These are phyloP conservation scores for Cercospora sesami DNA, from an alignment of 2,329 filamentous ascomycete genomes.

Conservation along the genomic window DNA sequence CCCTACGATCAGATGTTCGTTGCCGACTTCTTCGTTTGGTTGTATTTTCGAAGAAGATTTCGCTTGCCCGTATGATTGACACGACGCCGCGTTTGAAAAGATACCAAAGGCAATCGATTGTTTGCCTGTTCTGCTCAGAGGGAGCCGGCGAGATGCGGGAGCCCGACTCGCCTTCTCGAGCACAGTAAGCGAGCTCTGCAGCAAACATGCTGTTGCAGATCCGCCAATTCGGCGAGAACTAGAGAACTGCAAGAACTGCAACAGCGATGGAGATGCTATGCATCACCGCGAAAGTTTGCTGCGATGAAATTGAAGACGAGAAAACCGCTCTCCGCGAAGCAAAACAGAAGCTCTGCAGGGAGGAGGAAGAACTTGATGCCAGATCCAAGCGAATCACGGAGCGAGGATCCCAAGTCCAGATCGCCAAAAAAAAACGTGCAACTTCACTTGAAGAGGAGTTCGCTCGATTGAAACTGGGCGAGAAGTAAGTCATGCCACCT, in stretches of 20 bases:
- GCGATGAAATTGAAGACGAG: not conserved
- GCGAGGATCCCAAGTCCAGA: not conserved
- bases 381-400: not conserved
- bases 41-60: too few relatives aligned
- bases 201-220: not conserved
- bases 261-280: not conserved
- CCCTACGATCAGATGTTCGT: too few relatives aligned
- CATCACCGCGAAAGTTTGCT: not conserved
- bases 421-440: not conserved
- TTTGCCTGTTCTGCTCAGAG: too few relatives aligned
- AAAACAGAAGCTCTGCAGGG: not conserved
- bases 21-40: too few relatives aligned
- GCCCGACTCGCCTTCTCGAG: too few relatives aligned
- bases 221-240: not conserved
- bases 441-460: not conserved
- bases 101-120: too few relatives aligned
- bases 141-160: too few relatives aligned
- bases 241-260: not conserved
- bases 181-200: too few relatives aligned
- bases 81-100: too few relatives aligned
- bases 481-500: not conserved
- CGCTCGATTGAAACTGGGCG: not conserved
- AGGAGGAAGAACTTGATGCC: not conserved
- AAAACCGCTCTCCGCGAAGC: not conserved
- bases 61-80: too few relatives aligned